Base-by-base conservation (phyloP, 352 stramenopile species). In the Aphanomyces stellatus region DNA sequence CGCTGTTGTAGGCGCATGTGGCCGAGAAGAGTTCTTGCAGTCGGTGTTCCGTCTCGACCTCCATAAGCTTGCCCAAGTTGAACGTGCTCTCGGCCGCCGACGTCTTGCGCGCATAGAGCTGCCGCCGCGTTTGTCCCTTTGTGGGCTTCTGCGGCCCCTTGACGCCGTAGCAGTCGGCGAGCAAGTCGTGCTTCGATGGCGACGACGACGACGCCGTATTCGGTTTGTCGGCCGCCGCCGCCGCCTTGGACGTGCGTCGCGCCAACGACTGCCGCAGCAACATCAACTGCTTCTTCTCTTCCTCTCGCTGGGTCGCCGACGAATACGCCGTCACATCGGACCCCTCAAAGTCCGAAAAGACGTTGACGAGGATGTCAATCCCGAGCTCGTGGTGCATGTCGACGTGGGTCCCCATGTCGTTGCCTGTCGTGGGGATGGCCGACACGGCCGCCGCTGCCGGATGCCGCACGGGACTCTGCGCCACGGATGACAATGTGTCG, bases 361-460 rank as follows among this genome's bases (percentile, higher is more conserved):
- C 59, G 19, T 66, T 66, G 41, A 66, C 11, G 28, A 66, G 59
- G 19, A 66, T 66, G 59, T 66, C 59, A 25, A 66, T 37, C 17
- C 59, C 59, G 15, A 66, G 42, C 30, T 37, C 59, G 24, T 46
- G n/a, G 24, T 51, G 59, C 42, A 66, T 66, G 33, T 66, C 59
- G 30, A 55, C 59, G 24, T 42, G 59, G n/a, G 31, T 62, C 28
- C 8, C 49, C 19, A 8, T 17, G 17, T 43, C 37, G 8, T 43
- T 8, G 37, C 8, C 17, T 43, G 37, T 43, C 1, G 13, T 46
- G 46, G 46, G 24, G 46, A 22, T 22, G 24, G 46, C 19, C 19
- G 13, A 15, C 2, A 28, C 17, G 24, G 19, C 13, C 24, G 13
- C 8, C 25, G 46, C 17, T 10, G 46, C 46, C 46, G n/a, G 5